phyloP scores from a whole-genome alignment of 148 eudicot species.

The Chenopodium quinoa region DNA sequence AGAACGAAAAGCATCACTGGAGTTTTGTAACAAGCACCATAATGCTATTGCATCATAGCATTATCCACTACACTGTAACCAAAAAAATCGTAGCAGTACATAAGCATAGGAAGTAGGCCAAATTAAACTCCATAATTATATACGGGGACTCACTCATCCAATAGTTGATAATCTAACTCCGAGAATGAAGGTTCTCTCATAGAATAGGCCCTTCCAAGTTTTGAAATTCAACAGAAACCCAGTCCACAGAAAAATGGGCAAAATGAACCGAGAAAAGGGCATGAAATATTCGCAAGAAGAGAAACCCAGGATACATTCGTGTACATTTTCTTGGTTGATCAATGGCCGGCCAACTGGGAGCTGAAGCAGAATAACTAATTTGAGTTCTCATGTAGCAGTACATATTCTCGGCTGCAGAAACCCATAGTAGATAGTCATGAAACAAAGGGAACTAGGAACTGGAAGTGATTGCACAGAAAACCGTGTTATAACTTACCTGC shows the following conservation, averaged over 20 bases:
- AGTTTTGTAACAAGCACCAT: neutral
- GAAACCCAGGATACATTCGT: neutral
- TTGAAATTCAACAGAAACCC: neutral
- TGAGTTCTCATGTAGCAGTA: conserved; percentile 84
- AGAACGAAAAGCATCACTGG: neutral
- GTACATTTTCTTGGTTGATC: neutral
- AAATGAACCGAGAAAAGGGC: neutral
- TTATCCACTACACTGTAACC: neutral
- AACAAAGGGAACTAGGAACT: neutral
- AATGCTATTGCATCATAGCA: neutral
- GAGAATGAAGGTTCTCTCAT: neutral
- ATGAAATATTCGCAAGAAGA: neutral
- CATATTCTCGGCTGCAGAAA: conserved; percentile 87
- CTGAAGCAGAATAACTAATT: conserved; percentile 17
- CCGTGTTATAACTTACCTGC: conserved; percentile 50
- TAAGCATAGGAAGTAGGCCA: neutral
- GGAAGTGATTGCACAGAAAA: neutral
- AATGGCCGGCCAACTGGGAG: neutral
- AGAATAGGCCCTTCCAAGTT: conserved; percentile 2
- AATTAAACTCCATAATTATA: neutral
- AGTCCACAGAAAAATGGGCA: neutral
- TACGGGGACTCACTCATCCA: neutral
- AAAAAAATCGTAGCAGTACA: neutral
- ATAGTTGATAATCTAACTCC: neutral
- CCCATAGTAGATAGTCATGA: neutral